A percentile compares a stretch with the other conserved stretches of the same genome.
These are phyloP conservation scores for Chlorophyllum brunneum DNA, from an alignment of 768 basidiomycete species.

Conservation along the genomic window DNA sequence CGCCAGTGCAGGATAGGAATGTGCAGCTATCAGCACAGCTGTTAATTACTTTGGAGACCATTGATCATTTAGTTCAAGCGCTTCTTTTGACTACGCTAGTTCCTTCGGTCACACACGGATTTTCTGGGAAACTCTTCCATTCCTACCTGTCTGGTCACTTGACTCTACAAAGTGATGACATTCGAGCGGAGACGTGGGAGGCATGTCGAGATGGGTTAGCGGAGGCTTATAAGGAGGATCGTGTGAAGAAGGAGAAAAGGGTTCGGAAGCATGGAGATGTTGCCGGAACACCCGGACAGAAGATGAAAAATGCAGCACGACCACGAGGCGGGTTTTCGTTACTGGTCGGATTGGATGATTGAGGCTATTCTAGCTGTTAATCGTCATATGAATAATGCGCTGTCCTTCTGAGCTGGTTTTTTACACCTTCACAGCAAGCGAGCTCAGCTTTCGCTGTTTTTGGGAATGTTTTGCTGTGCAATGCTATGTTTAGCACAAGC, in stretches of 20 bases:
- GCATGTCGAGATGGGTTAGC: slow-evolving; percentile 45
- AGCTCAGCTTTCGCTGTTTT: too few species aligned
- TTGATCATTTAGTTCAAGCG: slow-evolving; percentile 58
- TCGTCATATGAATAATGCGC: too few species aligned
- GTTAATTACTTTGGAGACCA: slow-evolving; percentile 52
- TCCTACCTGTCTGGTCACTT: slow-evolving; percentile 35
- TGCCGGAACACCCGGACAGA: background rate
- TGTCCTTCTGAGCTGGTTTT: background rate
- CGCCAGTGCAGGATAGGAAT: slow-evolving; percentile 51
- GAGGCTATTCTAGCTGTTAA: slow-evolving; percentile 13
- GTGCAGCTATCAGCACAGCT: slow-evolving; percentile 68
- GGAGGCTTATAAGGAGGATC: slow-evolving; percentile 46
- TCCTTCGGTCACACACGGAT: slow-evolving; percentile 39
- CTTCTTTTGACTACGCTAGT: slow-evolving; percentile 50
- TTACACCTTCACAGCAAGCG: background rate
- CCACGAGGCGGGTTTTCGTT: slow-evolving; percentile 36
- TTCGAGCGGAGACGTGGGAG: slow-evolving; percentile 38
- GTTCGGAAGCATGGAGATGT: slow-evolving; percentile 18
- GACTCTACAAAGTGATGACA: slow-evolving; percentile 16
- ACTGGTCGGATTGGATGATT: slow-evolving; percentile 36
- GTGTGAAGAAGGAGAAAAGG: slow-evolving; percentile 39
- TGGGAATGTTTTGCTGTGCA: too few species aligned
- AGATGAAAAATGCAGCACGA: slow-evolving; percentile 7
- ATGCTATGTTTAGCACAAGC: too few species aligned
- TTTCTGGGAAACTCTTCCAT: slow-evolving; percentile 66